These are phyloP conservation scores for Cryphonectria japonica DNA, from an alignment of 2,329 filamentous ascomycete genomes.

Conservation along the genomic window DNA sequence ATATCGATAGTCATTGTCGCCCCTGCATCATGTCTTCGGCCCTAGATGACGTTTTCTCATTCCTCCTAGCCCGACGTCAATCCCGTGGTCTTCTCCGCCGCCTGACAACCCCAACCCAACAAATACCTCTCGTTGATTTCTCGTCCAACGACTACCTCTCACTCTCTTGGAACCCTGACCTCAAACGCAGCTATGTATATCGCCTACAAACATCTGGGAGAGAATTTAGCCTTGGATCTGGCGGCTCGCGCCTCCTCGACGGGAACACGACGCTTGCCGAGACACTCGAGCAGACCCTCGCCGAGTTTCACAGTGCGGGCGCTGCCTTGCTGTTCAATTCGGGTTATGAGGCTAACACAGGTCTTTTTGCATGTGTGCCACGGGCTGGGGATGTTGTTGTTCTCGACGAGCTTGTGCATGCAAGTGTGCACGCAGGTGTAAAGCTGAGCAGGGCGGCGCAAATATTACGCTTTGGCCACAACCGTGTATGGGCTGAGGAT, in stretches of 20 bases:
- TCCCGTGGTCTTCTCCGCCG: constrained; percentile 40
- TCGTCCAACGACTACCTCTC: constrained; percentile 82
- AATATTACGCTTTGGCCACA: constrained; percentile 60
- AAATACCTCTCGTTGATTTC: constrained; percentile 58
- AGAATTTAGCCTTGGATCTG: constrained; percentile 47
- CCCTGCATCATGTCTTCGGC: not conserved
- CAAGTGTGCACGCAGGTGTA: constrained; percentile 80
- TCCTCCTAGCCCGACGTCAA: constrained; percentile 2
- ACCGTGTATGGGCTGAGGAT: constrained; percentile 39
- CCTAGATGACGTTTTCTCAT: constrained; percentile 3
- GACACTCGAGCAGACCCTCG: constrained; percentile 50
- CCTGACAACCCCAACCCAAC: constrained; percentile 55
- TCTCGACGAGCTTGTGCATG: constrained; percentile 77
- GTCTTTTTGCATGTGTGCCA: constrained; percentile 63
- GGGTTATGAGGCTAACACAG: constrained; percentile 69
- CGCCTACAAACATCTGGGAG: constrained; percentile 35
- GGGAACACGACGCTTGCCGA: constrained; percentile 53
- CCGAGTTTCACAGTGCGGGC: constrained; percentile 50
- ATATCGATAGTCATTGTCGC: not conserved
- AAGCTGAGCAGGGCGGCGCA: constrained; percentile 59
- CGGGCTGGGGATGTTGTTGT: constrained; percentile 66
- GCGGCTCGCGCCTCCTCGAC: constrained; percentile 57
- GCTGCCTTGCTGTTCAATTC: constrained; percentile 59
- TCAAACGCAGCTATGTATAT: constrained; percentile 67
- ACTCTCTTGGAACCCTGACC: constrained; percentile 55